A percentile compares a stretch with the other conserved stretches of the same genome.
phyloP scores from a whole-genome alignment of 345 rosid species.

The Bruguiera gymnorhiza region DNA sequence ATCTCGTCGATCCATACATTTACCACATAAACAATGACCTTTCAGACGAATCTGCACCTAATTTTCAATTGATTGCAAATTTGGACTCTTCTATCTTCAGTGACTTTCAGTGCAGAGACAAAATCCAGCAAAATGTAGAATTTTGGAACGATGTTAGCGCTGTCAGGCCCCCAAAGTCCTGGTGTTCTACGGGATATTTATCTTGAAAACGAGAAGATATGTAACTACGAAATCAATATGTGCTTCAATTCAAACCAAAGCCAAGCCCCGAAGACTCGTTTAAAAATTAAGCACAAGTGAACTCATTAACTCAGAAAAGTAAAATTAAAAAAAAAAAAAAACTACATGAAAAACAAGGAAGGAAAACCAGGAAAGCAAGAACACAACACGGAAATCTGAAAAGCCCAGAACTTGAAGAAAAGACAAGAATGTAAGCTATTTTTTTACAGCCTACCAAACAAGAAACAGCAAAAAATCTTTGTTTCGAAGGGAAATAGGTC shows the following conservation, averaged over 20 bases:
- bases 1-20: conserved; percentile 98
- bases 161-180: background rate
- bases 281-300: conserved; percentile 4
- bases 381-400: conserved; percentile 26
- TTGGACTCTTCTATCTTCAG: conserved; percentile 1
- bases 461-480: conserved; percentile 41
- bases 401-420: conserved; percentile 22
- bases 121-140: conserved; percentile 25
- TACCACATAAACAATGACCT: conserved; percentile 31
- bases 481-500: conserved; percentile 38
- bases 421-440: conserved; percentile 39
- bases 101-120: conserved; percentile 6
- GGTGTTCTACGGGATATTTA: background rate
- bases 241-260: conserved; percentile 9
- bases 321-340: conserved; percentile 6
- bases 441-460: conserved; percentile 52
- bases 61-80: conserved; percentile 12
- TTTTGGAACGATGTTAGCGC: conserved; percentile 19
- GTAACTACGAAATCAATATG: background rate
- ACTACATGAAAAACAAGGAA: background rate
- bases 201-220: conserved; percentile 7
- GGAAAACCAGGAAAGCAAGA: conserved; percentile 6
- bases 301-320: too few relatives aligned
- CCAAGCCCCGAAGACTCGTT: conserved; percentile 8
- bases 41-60: conserved; percentile 29